A percentile compares a stretch with the other conserved stretches of the same genome.
phyloP scores from a whole-genome alignment of 495 filamentous ascomycete genomes.

The Schizothecium vesticola region DNA sequence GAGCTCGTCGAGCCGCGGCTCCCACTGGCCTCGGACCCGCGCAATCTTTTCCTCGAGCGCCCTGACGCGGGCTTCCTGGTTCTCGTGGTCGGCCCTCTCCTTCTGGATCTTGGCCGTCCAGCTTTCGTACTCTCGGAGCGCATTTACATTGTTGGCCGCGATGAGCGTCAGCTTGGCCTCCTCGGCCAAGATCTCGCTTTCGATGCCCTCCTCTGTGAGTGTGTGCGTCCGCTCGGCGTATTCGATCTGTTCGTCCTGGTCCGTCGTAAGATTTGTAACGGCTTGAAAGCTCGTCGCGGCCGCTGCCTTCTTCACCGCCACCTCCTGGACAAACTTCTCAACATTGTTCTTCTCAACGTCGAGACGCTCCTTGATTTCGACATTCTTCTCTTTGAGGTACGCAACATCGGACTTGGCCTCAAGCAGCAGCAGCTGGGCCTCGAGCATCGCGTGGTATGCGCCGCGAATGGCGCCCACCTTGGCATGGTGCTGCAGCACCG shows the following conservation, averaged over 20 bases:
- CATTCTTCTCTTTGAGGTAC: conserved; percentile 56
- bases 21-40: conserved; percentile 60
- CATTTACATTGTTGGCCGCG: conserved; percentile 68
- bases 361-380: conserved; percentile 50
- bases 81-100: conserved; percentile 35
- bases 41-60: conserved; percentile 51
- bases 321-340: conserved; percentile 13
- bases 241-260: conserved; percentile 19
- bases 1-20: conserved; percentile 75
- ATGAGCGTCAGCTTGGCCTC: conserved; percentile 70
- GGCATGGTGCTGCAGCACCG: conserved; percentile 54
- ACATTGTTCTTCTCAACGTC: conserved; percentile 33
- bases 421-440: conserved; percentile 60
- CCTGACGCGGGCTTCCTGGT: conserved; percentile 47
- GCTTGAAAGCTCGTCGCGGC: background rate
- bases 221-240: conserved; percentile 22
- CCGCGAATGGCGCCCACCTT: conserved; percentile 54
- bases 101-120: conserved; percentile 51
- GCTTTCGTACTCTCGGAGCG: conserved; percentile 74
- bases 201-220: conserved; percentile 51
- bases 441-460: conserved; percentile 57
- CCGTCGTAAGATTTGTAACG: background rate
- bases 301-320: conserved; percentile 20
- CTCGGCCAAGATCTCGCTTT: conserved; percentile 69
- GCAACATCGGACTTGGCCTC: conserved; percentile 78